Percentiles rank a stretch among this genome's conserved stretches.
These are phyloP conservation scores for Fusarium tuaranense DNA, from an alignment of 2,329 filamentous ascomycete species.

Conservation along the genomic window DNA sequence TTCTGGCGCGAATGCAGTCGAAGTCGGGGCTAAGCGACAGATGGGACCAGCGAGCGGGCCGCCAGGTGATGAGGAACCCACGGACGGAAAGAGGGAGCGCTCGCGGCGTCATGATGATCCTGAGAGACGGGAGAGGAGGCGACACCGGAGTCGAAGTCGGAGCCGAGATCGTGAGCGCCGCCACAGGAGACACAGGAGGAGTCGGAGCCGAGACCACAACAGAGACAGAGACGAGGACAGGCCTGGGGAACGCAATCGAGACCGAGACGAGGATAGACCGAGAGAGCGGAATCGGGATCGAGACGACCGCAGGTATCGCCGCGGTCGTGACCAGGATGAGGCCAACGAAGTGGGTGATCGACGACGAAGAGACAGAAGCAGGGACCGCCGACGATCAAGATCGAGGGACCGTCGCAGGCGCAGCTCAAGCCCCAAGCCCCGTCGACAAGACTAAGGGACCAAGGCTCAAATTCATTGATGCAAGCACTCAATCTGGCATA, in stretches of 20 bases:
- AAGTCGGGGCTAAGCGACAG: slow-evolving; percentile 60
- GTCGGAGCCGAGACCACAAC: slow-evolving; percentile 47
- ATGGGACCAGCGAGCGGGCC: slow-evolving; percentile 45
- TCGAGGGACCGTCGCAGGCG: slow-evolving; percentile 35
- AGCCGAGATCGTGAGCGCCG: slow-evolving; percentile 47
- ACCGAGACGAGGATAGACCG: slow-evolving; percentile 31
- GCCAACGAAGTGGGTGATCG: slow-evolving; percentile 25
- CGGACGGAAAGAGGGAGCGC: slow-evolving; percentile 44
- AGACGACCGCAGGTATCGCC: slow-evolving; percentile 32
- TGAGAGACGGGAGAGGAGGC: slow-evolving; percentile 47
- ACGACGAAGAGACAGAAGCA: slow-evolving; percentile 32
- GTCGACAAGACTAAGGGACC: slow-evolving; percentile 18
- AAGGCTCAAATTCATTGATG: neutral
- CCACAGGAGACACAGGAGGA: slow-evolving; percentile 48
- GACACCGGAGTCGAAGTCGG: slow-evolving; percentile 53
- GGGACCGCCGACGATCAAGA: slow-evolving; percentile 38
- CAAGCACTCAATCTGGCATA: neutral
- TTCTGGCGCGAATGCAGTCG: slow-evolving; percentile 76
- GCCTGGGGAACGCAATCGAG: slow-evolving; percentile 18
- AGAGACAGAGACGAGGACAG: slow-evolving; percentile 34
- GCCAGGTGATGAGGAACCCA: slow-evolving; percentile 40
- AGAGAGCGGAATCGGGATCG: slow-evolving; percentile 11
- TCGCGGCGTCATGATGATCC: slow-evolving; percentile 48
- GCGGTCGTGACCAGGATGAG: slow-evolving; percentile 16
- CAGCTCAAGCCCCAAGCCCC: slow-evolving; percentile 28